Percentiles rank a stretch among this genome's conserved stretches.
Conservation (phyloP, 2,329 filamentous ascomycete genomes). For the Biscogniauxia mediterranea region DNA sequence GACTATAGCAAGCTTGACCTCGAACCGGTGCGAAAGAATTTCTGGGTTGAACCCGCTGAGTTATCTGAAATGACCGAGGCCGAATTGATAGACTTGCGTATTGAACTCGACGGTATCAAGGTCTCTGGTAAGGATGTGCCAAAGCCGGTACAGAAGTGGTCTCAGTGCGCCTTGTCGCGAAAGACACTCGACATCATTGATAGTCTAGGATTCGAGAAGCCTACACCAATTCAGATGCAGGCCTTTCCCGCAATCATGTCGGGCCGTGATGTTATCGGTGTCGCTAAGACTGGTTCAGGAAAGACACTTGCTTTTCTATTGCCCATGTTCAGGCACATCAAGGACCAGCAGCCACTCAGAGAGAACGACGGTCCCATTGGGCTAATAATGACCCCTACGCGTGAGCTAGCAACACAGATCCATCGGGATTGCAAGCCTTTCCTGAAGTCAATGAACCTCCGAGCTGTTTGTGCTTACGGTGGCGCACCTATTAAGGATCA, state of each 20-base stretch:
- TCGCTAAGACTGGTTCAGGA: conserved; percentile 95
- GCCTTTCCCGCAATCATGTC: conserved; percentile 95
- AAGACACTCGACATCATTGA: conserved; percentile 85
- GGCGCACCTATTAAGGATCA: conserved; percentile 96
- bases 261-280: conserved; percentile 89
- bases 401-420: conserved; percentile 91
- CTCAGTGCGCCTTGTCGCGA: conserved; percentile 85
- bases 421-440: conserved; percentile 94
- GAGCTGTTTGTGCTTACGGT: conserved; percentile 89
- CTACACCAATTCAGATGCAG: conserved; percentile 93
- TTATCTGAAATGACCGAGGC: conserved; percentile 79
- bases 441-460: conserved; percentile 78
- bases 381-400: conserved; percentile 89
- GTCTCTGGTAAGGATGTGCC: conserved; percentile 85
- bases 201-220: conserved; percentile 78
- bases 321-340: conserved; percentile 97
- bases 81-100: conserved; percentile 75
- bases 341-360: conserved; percentile 81
- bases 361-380: conserved; percentile 84
- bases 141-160: conserved; percentile 94
- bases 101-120: conserved; percentile 94
- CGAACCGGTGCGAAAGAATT: conserved; percentile 85
- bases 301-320: conserved; percentile 95
- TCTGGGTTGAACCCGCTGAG: conserved; percentile 89
- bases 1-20: conserved; percentile 87